phyloP scores from a whole-genome alignment of 1,139 yeast species.

The Pichia sp. region DNA sequence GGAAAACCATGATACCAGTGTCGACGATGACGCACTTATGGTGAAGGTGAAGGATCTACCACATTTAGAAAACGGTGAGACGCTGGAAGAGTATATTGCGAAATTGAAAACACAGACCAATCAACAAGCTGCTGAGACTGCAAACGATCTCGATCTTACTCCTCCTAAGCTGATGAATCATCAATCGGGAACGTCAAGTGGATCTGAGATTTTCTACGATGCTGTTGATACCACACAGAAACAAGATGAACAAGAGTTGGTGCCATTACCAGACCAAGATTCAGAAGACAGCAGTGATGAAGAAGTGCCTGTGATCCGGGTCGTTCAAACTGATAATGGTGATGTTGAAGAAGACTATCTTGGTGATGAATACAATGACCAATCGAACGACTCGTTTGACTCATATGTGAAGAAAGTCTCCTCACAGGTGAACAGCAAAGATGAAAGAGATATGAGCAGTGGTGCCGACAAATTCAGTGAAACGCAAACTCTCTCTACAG shows the following conservation, averaged over 20 bases:
- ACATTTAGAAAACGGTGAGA: constrained; percentile 12
- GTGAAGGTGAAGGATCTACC: constrained; percentile 14
- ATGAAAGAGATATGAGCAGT: constrained; percentile 3
- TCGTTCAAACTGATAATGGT: background rate
- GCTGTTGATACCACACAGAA: constrained; percentile 18
- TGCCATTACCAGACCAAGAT: background rate
- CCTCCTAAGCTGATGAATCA: constrained; percentile 4
- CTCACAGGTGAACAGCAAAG: background rate
- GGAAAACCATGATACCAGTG: background rate
- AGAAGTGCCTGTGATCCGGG: background rate
- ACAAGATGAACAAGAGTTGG: too few species aligned
- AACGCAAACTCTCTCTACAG: background rate
- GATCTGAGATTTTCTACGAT: constrained; percentile 23
- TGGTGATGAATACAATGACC: constrained; percentile 3
- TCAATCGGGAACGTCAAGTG: constrained; percentile 15
- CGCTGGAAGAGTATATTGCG: constrained; percentile 11
- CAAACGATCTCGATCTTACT: background rate
- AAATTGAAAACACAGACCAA: constrained; percentile 8
- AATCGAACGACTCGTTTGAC: constrained; percentile 8
- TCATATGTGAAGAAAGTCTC: constrained; percentile 4
- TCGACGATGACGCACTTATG: constrained; percentile 3
- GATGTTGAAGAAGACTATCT: constrained; percentile 4
- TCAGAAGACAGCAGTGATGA: background rate
- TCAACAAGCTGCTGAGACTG: background rate
- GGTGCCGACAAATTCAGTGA: background rate